Evolutionary conservation across 2,329 filamentous ascomycete genomes (phyloP).

Genomic region (Diaporthe aspalathi): DNA sequence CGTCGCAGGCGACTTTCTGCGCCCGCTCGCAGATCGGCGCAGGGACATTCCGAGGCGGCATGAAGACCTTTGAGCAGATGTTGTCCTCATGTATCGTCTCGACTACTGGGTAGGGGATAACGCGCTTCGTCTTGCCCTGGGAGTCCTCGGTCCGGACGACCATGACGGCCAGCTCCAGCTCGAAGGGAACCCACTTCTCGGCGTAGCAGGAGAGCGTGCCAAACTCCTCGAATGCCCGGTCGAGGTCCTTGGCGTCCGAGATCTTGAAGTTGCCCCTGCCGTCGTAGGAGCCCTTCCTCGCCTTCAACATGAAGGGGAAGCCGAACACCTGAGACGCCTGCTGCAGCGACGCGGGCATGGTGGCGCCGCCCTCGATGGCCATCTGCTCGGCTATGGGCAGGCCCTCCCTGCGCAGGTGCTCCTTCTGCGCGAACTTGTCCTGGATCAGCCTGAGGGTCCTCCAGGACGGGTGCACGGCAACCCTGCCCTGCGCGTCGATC

Average conservation of each 20-base stretch:
- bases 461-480: constrained; percentile 83
- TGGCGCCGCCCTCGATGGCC: constrained; percentile 67
- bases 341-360: constrained; percentile 70
- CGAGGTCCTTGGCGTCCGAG: constrained; percentile 57
- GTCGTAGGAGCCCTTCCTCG: constrained; percentile 90
- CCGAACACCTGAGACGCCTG: constrained; percentile 74
- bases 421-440: constrained; percentile 93
- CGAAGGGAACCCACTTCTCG: constrained; percentile 89
- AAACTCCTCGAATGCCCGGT: constrained; percentile 76
- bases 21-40: constrained; percentile 71
- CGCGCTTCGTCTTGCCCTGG: constrained; percentile 58
- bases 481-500: constrained; percentile 72
- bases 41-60: constrained; percentile 80
- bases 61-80: constrained; percentile 93
- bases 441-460: constrained; percentile 89
- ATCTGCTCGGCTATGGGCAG: constrained; percentile 80
- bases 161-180: constrained; percentile 91
- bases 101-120: constrained; percentile 85
- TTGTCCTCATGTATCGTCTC: constrained; percentile 96
- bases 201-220: constrained; percentile 82
- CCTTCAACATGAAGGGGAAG: constrained; percentile 93
- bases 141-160: constrained; percentile 88
- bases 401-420: constrained; percentile 74
- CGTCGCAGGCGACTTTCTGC: constrained; percentile 80
- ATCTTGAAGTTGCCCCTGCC: constrained; percentile 77